These are phyloP conservation scores for Leccinum rimulosum DNA, from an alignment of 768 basidiomycete species.

Conservation along the genomic window DNA sequence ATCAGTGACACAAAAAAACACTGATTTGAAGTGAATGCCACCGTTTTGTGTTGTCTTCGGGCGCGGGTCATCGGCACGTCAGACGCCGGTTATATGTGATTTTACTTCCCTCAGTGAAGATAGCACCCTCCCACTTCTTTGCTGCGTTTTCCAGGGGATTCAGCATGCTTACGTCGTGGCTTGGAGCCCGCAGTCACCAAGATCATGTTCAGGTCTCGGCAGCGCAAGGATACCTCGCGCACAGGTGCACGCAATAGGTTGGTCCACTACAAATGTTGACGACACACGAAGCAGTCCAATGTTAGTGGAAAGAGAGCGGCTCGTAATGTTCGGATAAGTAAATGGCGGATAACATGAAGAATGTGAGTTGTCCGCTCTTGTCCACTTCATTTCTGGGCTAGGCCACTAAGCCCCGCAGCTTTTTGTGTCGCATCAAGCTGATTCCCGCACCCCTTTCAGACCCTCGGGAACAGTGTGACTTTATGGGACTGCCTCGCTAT, in stretches of 20 bases:
- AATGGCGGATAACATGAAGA: neutral
- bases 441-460: neutral
- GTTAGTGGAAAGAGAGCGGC: conserved; percentile 5
- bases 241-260: neutral
- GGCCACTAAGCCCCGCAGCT: conserved; percentile 3
- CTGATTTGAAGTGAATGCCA: no score
- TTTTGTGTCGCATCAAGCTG: neutral
- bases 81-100: no score
- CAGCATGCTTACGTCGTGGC: neutral
- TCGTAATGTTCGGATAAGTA: neutral
- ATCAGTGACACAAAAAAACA: no score
- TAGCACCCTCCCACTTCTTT: neutral
- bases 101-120: neutral
- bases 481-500: neutral
- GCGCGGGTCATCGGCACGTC: no score
- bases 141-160: neutral
- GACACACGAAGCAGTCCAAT: neutral
- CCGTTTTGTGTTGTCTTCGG: no score
- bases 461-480: conserved; percentile 5
- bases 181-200: neutral
- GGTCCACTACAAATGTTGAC: neutral
- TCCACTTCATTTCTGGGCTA: conserved; percentile 2
- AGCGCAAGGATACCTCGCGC: neutral
- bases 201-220: neutral
- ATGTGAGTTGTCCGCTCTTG: neutral